Conservation (phyloP, 225 moss, liverwort and hornwort species). For the Sphagnum tenellum region DNA sequence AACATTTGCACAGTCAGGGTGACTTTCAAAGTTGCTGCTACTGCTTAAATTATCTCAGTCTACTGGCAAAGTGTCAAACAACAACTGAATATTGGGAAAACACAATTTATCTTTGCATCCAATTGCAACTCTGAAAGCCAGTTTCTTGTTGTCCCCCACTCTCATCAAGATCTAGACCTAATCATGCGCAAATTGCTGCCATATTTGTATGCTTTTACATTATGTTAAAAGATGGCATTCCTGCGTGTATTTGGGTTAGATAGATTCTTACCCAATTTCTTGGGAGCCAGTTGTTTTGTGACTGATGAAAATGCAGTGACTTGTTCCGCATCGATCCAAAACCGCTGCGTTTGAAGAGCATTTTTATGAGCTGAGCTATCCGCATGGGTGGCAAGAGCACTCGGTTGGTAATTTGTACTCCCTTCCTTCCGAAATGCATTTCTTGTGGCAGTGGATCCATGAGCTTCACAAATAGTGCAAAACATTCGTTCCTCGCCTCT, state of each 20-base stretch:
- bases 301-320: neutral
- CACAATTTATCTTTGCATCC: neutral
- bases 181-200: no score
- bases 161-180: no score
- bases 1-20: no score
- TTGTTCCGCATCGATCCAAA: slow-evolving; percentile 1
- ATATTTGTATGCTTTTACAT: neutral
- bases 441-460: slow-evolving; percentile 2
- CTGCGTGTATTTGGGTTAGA: neutral
- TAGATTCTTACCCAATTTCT: neutral
- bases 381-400: slow-evolving; percentile 3
- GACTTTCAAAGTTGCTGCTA: no score
- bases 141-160: no score
- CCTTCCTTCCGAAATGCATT: slow-evolving; percentile 7
- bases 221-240: neutral
- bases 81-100: neutral
- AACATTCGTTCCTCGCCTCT: slow-evolving; percentile 4
- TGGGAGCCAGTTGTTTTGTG: no score
- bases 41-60: no score
- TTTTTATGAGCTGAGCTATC: slow-evolving; percentile 3
- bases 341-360: slow-evolving; percentile 3
- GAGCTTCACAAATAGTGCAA: slow-evolving; percentile 3
- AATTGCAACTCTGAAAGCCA: no score
- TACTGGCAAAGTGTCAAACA: no score
- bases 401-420: slow-evolving; percentile 4